phyloP scores from a whole-genome alignment of 208 protist species.

The Trypanosomatidae sp. region DNA sequence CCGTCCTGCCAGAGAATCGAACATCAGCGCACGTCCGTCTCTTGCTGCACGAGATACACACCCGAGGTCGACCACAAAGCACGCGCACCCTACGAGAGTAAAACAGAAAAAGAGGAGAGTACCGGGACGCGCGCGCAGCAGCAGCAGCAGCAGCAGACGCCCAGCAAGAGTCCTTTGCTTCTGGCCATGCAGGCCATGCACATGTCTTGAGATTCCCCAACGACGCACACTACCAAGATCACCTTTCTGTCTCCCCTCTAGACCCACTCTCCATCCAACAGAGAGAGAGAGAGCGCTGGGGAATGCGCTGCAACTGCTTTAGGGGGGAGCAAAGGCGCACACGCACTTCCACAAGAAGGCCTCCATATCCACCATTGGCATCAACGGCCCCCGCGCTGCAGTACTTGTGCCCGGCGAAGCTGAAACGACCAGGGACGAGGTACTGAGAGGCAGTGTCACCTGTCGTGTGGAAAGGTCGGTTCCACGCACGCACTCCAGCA shows the following conservation, averaged over 20 bases:
- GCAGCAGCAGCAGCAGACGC: not conserved
- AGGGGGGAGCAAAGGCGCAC: not conserved
- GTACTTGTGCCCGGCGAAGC: not conserved
- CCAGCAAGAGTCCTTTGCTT: not conserved
- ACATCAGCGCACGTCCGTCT: not conserved
- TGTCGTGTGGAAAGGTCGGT: constrained; percentile 23
- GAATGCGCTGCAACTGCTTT: not conserved
- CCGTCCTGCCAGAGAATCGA: not conserved
- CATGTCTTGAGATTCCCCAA: not conserved
- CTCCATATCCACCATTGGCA: constrained; percentile 50
- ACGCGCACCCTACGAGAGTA: not conserved
- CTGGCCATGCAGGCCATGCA: not conserved
- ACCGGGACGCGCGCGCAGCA: not conserved
- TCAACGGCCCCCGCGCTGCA: not conserved
- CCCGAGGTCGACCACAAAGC: not conserved
- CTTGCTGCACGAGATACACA: not conserved
- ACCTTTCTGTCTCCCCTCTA: not conserved
- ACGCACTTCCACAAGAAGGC: constrained; percentile 38
- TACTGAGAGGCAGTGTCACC: constrained; percentile 17
- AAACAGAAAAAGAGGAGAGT: not conserved
- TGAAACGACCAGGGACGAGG: constrained; percentile 4
- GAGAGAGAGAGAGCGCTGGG: not conserved
- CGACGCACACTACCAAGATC: not conserved
- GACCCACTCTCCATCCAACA: not conserved
- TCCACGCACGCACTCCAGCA: constrained; percentile 45